A percentile compares a stretch with the other conserved stretches of the same genome.
These are phyloP conservation scores for Cyphellophora attinorum DNA, from an alignment of 2,329 filamentous ascomycete species.

Conservation along the genomic window DNA sequence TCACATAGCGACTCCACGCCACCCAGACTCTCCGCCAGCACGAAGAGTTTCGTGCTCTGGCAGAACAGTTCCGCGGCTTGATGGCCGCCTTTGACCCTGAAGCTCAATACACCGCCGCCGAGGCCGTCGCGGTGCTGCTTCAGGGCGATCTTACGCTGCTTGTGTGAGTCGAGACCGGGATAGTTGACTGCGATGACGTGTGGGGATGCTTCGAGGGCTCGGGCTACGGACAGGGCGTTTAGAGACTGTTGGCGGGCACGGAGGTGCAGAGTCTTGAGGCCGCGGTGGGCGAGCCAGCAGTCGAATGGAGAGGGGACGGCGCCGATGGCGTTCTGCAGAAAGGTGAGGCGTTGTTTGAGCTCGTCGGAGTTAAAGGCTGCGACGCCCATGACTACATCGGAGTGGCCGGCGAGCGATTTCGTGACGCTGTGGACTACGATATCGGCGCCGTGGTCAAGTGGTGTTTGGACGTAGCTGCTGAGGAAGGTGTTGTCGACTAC, in stretches of 20 bases:
- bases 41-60: constrained; percentile 80
- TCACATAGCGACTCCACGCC: constrained; percentile 89
- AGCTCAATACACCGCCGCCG: constrained; percentile 95
- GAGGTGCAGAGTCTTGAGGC: constrained; percentile 91
- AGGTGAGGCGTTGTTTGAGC: constrained; percentile 66
- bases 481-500: constrained; percentile 99
- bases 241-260: constrained; percentile 73
- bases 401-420: constrained; percentile 98
- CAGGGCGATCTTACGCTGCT: constrained; percentile 71
- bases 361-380: constrained; percentile 86
- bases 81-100: constrained; percentile 82
- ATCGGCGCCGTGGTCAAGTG: constrained; percentile 87
- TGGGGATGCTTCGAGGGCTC: constrained; percentile 66
- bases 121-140: constrained; percentile 91
- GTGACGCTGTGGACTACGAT: constrained; percentile 96
- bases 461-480: constrained; percentile 93
- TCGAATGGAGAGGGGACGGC: constrained; percentile 92
- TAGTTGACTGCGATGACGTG: constrained; percentile 90
- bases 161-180: constrained; percentile 79
- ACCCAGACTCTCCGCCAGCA: constrained; percentile 82
- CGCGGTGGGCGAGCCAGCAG: constrained; percentile 94
- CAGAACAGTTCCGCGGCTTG: constrained; percentile 86
- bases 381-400: constrained; percentile 93
- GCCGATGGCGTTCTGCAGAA: constrained; percentile 95
- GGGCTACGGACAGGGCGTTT: constrained; percentile 72